Evolutionary conservation across 2,329 filamentous ascomycete species (phyloP), one percentile per base, ranked within the genome.

Genomic region (Fusarium pininemorale): DNA sequence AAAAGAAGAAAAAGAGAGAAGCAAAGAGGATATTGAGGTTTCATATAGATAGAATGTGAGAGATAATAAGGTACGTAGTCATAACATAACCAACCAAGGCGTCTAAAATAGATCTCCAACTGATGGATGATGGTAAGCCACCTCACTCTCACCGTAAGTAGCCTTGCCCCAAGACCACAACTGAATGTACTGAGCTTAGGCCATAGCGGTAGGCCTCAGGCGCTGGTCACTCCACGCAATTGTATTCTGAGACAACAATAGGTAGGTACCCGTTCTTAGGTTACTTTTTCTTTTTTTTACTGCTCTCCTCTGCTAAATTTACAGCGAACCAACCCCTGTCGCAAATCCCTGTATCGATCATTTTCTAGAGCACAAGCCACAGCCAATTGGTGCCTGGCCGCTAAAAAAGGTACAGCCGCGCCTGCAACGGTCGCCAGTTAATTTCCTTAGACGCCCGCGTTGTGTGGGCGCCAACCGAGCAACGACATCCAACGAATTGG

Each of bases 361-460:
- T 45, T 50, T 50, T 65, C 15, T 39, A 50, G 26, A 35, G 44
- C 38, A 48, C 47, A 28, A 51, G 64, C 60, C 62, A 63, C 55
- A 58, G 71, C 75, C 75, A 75, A 77, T 77, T 73, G 75, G 60
- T 39, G 41, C 32, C n/a, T 41, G 30, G 47, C 62, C 44, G 48
- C 63, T 22, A 58, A 45, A 44, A 42, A 41, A 56, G 57, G 59
- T 44, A 70, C 38, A 48, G 63, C 75, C 75, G 75, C 75, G 75
- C 75, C 77, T 77, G 73, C 63, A 72, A 73, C 62, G 55, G 50
- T 38, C 39, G 51, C 69, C 69, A 66, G 62, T 59, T 45, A 71
- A 74, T 72, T 75, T 74, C 68, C 53, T 72, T 73, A 76, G 73
- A 74, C 75, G 75, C 75, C 69, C 61, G 47, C 32, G 32, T 51